Percentiles rank a stretch among this genome's conserved stretches.
These are phyloP conservation scores for Solanum hybrid DNA, from an alignment of 305 asterid genomes.

Conservation along the genomic window DNA sequence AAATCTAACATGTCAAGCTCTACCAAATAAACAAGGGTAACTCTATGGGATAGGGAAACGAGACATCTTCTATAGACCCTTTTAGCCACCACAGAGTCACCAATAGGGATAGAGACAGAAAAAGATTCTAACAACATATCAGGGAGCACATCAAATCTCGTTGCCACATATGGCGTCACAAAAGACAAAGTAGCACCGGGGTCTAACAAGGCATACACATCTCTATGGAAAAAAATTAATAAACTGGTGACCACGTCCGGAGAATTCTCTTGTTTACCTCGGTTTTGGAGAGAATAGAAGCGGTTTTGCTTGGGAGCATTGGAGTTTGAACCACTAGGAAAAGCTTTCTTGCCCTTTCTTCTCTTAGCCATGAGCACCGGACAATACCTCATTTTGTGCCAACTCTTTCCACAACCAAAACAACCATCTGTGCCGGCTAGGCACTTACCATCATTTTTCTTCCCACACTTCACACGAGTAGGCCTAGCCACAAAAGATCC, in stretches of 20 bases:
- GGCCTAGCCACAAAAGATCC: background rate
- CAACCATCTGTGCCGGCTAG: background rate
- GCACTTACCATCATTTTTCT: background rate
- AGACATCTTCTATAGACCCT: no score
- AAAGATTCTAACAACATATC: no score
- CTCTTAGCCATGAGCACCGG: background rate
- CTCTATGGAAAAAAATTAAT: background rate
- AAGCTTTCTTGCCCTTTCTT: background rate
- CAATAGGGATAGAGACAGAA: no score
- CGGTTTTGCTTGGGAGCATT: background rate
- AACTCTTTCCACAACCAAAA: background rate
- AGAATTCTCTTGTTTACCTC: background rate
- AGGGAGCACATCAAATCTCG: background rate
- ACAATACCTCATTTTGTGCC: background rate
- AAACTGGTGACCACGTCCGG: background rate
- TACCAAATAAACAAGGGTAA: no score
- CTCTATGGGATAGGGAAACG: no score
- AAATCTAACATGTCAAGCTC: no score
- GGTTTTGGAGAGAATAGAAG: background rate
- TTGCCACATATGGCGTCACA: background rate
- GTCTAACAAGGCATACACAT: background rate
- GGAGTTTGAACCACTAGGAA: background rate
- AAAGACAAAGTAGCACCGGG: background rate
- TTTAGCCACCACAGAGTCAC: no score
- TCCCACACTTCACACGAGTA: background rate